Percentiles rank a stretch among this genome's conserved stretches.
phyloP scores from a whole-genome alignment of 306 rosid genomes.

The Astragalus membranaceus region DNA sequence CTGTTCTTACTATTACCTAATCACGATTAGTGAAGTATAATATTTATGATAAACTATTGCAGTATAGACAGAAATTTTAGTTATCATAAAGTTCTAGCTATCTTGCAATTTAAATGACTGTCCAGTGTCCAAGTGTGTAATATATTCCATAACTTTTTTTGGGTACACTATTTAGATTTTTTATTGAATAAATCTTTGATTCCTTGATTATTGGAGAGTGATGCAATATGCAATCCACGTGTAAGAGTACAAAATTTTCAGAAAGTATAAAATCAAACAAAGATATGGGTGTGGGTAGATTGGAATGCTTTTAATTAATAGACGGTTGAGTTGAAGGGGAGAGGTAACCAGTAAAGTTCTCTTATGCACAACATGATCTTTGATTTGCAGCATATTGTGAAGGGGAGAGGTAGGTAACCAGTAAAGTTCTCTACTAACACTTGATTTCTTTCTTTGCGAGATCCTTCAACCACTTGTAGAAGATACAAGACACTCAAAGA shows the following conservation, averaged over 20 bases:
- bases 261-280: constrained; percentile 25
- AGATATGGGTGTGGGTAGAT: not conserved
- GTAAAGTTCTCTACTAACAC: no score
- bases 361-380: not conserved
- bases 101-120: not conserved
- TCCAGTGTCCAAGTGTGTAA: no score
- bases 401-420: no score
- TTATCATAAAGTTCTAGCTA: not conserved
- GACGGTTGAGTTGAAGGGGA: not conserved
- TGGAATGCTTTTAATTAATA: not conserved
- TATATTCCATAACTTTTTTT: not conserved
- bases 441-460: no score
- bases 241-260: not conserved
- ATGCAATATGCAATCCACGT: constrained; percentile 9
- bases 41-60: not conserved
- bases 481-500: no score
- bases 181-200: not conserved
- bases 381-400: not conserved
- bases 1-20: not conserved
- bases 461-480: no score
- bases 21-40: not conserved
- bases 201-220: constrained; percentile 27
- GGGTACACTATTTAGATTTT: not conserved
- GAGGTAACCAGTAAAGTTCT: not conserved
- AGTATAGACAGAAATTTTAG: not conserved